Evolutionary conservation across 1,284 basidiomycete genomes (phyloP), one percentile per base, ranked within the genome.

Genomic region (Malassezia sp.): DNA sequence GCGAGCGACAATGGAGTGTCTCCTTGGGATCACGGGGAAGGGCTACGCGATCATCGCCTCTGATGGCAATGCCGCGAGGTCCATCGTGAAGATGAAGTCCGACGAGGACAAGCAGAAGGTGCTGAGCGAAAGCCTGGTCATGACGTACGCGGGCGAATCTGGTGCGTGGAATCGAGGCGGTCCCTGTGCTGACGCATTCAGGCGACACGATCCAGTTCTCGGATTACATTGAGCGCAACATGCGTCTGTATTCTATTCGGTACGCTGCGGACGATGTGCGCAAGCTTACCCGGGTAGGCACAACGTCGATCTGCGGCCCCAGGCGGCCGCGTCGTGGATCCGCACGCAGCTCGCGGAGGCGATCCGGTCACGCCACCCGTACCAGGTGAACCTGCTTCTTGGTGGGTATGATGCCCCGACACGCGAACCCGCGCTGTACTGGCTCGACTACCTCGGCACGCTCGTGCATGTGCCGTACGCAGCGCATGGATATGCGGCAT

Each of bases 51-150:
- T 66, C 54, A 58, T 69, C 59, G 89, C 89, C 3, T 83, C 88
- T 21, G 91, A 97, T 73, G 89, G 82, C 20, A 87, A 82, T 24
- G 81, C 88, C 6, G 82, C 81, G 5, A 79, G 85, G 50, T 91
- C 86, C 18, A 89, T 97, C 72, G 82, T 96, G 66, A 91, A 90
- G 74, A 93, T 96, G 87, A 95, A 97, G 76, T 73, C 79, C 24
- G 87, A 95, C 73, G 85, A 89, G 74, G 91, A 97, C 78, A 96
- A 97, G 76, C 89, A 91, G 75, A 90, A 89, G 74, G 77, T 79
- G 26, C 77, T 97, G 28, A 83, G 85, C 56, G 82, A 89, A 30
- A 86, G 95, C 71, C 76, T 97, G 15, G 80, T 93, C 65, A 93
- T 97, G 87, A 82, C 89, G 0, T 90, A 83, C 73, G 85, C 85